Evolutionary conservation across 768 basidiomycete species (phyloP), one percentile per base, ranked within the genome.

Genomic region (Tulasnella sp.): DNA sequence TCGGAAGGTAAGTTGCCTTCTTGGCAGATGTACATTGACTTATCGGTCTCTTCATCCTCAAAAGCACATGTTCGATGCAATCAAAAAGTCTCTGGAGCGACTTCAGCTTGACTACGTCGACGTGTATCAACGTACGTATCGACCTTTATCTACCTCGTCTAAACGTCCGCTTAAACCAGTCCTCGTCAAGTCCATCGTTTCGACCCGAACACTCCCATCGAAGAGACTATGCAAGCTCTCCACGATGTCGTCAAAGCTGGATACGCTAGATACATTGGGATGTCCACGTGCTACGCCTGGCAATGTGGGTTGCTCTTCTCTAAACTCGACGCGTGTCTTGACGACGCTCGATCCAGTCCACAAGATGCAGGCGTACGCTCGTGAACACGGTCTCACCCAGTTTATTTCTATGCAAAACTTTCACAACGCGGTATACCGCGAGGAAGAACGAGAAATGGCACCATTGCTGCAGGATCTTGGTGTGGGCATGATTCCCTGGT

Each of bases 181-280:
- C 19, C 17, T 22, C 3, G 25, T 74, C 52, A 29, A 75, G 74
- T 83, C 78, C 81, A 82, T 74, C 80, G 81, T 22, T 85, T 85
- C 77, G 86, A 86, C 78, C 72, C 79, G 15, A 84, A 87, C n/a
- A 87, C 87, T 0, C 86, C 87, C 1, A 86, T 87, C 84, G 74
- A 70, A 29, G 74, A 75, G 54, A 75, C 74, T 22, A 75, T 75
- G 74, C 74, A 75, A n/a, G 74, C 74, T 11, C 64, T 75, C 14
- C n/a, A 87, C 72, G 87, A 88, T 76, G 83, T 87, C 14, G 87
- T 88, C 15, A 82, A 86, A 77, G 84, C 84, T 7, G 87, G 87
- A 3, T 84, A 86, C 54, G 86, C 85, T 42, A 83, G 85, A n/a
- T 87, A 86, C 79, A 85, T 86, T 68, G 74, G 74, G 4, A 75